These are phyloP conservation scores for Candida orba DNA, from an alignment of 805 yeast species.

Conservation along the genomic window DNA sequence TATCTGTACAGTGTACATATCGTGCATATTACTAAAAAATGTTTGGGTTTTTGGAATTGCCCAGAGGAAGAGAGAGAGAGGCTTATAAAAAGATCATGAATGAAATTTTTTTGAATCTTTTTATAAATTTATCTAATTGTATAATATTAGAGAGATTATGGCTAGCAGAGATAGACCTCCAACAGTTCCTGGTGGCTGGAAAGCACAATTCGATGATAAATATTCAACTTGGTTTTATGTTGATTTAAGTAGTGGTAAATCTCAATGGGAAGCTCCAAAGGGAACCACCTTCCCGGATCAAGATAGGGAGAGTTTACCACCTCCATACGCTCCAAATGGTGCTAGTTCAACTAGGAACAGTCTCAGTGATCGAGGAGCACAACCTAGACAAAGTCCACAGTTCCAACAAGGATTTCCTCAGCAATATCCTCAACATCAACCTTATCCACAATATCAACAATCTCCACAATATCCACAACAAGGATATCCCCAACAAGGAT, in stretches of 20 bases:
- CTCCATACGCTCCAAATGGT: constrained; percentile 23
- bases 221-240: constrained; percentile 78
- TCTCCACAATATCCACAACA: constrained; percentile 10
- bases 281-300: constrained; percentile 41
- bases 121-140: no score
- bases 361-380: no score
- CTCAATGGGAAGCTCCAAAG: constrained; percentile 87
- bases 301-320: constrained; percentile 31
- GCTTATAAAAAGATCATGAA: no score
- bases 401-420: background rate
- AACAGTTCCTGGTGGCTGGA: constrained; percentile 61
- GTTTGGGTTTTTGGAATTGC: no score
- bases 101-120: no score
- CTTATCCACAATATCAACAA: constrained; percentile 8
- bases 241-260: constrained; percentile 57
- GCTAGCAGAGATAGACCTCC: constrained; percentile 30
- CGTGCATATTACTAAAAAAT: no score
- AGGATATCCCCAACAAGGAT: constrained; percentile 18
- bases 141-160: background rate
- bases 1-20: no score
- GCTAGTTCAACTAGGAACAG: no score
- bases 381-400: no score
- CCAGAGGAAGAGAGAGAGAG: no score
- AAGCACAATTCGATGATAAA: constrained; percentile 63
- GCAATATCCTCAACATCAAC: constrained; percentile 11